Evolutionary conservation across 768 basidiomycete genomes (phyloP), one percentile per base, ranked within the genome.

Genomic region (Amyloporia xantha): DNA sequence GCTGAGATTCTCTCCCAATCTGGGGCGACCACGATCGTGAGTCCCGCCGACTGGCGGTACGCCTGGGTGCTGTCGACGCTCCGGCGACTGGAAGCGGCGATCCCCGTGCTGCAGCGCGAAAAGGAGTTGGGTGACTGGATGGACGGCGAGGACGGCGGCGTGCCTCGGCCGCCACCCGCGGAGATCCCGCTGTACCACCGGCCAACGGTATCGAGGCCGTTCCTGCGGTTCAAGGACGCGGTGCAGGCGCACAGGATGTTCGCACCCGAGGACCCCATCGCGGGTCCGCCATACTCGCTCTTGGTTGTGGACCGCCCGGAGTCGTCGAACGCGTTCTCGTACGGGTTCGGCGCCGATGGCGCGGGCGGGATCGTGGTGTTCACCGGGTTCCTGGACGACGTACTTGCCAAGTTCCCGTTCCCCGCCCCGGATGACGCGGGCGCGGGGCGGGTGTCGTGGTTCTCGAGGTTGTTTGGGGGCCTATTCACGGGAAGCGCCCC

Each of bases 341-440:
- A 94, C 62, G 95, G 95, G 2, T 98, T 97, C 56, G 91, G 91
- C 11, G 86, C 90, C 2, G 81, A 92, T 58, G 87, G 90, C 30
- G 90, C 84, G 0, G 93, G 91, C 50, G 95, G 96, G 5, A 79
- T 99, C 50, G 94, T 98, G 47, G 81, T 99, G 7, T 97, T 91
- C 66, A 90, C 89, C 11, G 95, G 95, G 4, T 91, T 97, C 69
- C 63, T 98, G 41, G 89, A 97, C 61, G 83, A 91, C 48, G 84
- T 97, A 44, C 71, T 96, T 27, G 62, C 78, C 35, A 76, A 73
- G 54, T 62, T 65, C 26, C 55, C 61, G 27, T 59, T 60, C 24
- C 19, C 6, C 30, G 55, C 11, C 42, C 53, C 6, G 44, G 60
- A 12, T 42, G 59, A 36, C 52, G 54, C 27, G 15, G 9, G 9